Base-by-base conservation (phyloP, 371 early-diverging fungal species). In the Mortierella sp. region DNA sequence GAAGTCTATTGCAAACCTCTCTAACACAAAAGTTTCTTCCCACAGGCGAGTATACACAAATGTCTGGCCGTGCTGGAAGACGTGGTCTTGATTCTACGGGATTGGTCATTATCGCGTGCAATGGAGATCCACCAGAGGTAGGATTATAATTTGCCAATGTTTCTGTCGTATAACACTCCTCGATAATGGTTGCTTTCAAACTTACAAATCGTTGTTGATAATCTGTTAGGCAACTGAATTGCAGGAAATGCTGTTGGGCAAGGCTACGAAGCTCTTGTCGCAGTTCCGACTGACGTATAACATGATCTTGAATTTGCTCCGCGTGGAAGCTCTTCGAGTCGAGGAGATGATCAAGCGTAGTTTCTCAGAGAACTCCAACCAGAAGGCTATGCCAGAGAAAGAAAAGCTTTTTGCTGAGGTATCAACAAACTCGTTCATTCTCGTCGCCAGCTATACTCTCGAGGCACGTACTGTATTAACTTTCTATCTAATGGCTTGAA, bases 41-140 rank as follows among this genome's bases (percentile, higher is more conserved):
- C 41, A 59, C 64, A 90, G 95, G 97, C 67, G 99, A 99, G 83
- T 99, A 98, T 84, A 99, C 97, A 2, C 99, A 99, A 89, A 99
- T 99, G 99, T 95, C 97, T 19, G 99, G 99, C 0, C 92, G 99
- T 65, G 99, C 99, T 11, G 99, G 99, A 65, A 93, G 99, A 76
- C 94, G 99, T 88, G 99, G 99, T 28, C 87, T 97, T 13, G 99
- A 99, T 76, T 89, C 85, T 11, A 96, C 96, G 4, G 99, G 99
- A 40, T 90, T 95, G 43, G 99, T 99, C 0, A 94, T 99, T 58
- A 95, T 99, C 70, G 92, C 94, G 6, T 90, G 91, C 53, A 84
- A 83, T 45, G 92, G 88, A n/a, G 90, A 92, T 45, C 86, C 91
- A 32, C 94, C 93, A 7, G 92, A 91, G 58, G 88, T 88, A 84